phyloP scores from a whole-genome alignment of 139 green algal genomes.

The Haematococcus lacustris region DNA sequence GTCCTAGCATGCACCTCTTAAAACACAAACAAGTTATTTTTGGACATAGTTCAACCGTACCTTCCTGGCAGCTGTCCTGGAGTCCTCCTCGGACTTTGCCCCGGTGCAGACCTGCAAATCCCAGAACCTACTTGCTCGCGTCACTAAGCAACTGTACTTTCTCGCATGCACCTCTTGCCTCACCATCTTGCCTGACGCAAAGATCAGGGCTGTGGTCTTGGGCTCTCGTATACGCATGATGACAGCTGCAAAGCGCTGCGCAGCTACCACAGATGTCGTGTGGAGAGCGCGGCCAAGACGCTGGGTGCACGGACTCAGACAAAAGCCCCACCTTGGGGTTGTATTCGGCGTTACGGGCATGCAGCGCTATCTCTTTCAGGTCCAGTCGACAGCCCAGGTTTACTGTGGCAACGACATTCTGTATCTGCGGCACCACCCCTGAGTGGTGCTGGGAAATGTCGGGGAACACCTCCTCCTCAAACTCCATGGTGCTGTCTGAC shows the following conservation, averaged over 20 bases:
- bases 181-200: constrained; percentile 97
- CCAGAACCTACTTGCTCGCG: background rate
- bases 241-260: constrained; percentile 93
- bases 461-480: constrained; percentile 47
- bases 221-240: constrained; percentile 98
- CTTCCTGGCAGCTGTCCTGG: constrained; percentile 22
- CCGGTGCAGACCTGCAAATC: constrained; percentile 69
- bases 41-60: too few relatives aligned
- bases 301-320: too few relatives aligned
- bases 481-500: background rate
- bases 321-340: constrained; percentile 97
- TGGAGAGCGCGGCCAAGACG: too few relatives aligned
- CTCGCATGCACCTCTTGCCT: too few relatives aligned
- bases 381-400: constrained; percentile 92
- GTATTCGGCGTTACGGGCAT: constrained; percentile 97
- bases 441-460: constrained; percentile 57
- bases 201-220: constrained; percentile 98
- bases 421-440: constrained; percentile 84
- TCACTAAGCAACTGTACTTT: background rate
- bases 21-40: too few relatives aligned
- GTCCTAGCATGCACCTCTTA: too few relatives aligned
- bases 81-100: constrained; percentile 80
- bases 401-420: constrained; percentile 97
- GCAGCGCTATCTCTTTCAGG: constrained; percentile 91
- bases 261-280: too few relatives aligned